Base-by-base conservation (phyloP, 345 rosid species). In the Linum trigynum region DNA sequence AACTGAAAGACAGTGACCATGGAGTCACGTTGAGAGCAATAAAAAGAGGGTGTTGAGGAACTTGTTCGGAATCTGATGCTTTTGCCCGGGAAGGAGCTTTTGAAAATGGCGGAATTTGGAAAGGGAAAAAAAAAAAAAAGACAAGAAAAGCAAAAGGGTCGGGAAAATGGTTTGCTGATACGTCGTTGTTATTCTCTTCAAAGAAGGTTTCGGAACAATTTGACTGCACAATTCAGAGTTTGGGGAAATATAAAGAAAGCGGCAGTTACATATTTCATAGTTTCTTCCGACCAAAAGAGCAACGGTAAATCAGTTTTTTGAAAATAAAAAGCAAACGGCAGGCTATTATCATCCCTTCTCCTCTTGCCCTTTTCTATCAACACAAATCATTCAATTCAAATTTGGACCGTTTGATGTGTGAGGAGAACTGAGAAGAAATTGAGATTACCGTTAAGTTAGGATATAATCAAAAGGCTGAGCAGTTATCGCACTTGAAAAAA, bases 361-460 rank as follows among this genome's bases (percentile, higher is more conserved):
- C 32, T 23, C 32, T 23, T 69, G 61, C 45, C 56, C 64, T 70
- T 60, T 53, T 56, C 72, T 57, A 53, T 80, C 73, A 81, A 78
- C 85, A 84, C 79, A 74, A 72, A 62, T 53, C 55, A 41, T 59
- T 15, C 53, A 63, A 57, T 74, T 88, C 77, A 84, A 83, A 83
- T 73, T 81, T 64, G 78, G 14, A 78, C 83, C 56, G 62, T 71
- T 69, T 65, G 66, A 71, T 61, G 62, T 50, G 41, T 53, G 32
- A 65, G 48, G 32, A 65, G 48, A 42, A 67, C 53, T 69, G 59
- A 45, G 40, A 56, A 62, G 65, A 65, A 69, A 79, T 77, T 66
- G 77, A 82, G 76, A 69, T 74, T 59, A 63, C 63, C 62, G 61
- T 69, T 71, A 15, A 38, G 39, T 55, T 23, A 23, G 32, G 32